Evolutionary conservation across 108 stramenopile genomes (phyloP), one percentile per base, ranked within the genome.

Genomic region (Discostella stelligeroides): DNA sequence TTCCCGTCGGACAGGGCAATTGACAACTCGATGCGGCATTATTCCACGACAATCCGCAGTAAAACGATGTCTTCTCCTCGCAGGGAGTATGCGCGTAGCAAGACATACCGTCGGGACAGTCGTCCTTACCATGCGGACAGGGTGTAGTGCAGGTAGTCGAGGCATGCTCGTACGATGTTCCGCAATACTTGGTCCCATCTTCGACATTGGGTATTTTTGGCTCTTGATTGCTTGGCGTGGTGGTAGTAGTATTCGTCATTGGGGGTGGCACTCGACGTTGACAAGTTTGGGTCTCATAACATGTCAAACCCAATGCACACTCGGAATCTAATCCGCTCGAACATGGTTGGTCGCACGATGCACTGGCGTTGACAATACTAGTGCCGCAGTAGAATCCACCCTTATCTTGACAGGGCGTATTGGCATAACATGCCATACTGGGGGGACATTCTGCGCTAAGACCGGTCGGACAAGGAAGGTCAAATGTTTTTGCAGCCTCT

Each of bases 1-100:
- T 80, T 12, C 79, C 79, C 28, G 55, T 50, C 15, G 79, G 79
- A 60, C 79, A 80, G 53, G 79, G 72, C 24, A 61, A 73, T 25
- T 50, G 53, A 53, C 79, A 80, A 45, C 72, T 73, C 40, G 61
- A 63, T 3, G 79, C 79, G 29, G 79, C 79, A 60, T 80, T 80
- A 60, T 80, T 80, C 79, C 79, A 80, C 12, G 61, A 63, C 17
- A 80, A 53, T 3, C 79, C 79, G 38, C 79, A 80, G 30, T 68
- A 80, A 49, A 80, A 80, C 14, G 79, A 68, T 17, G 60, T 65
- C 41, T 51, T 69, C 67, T 80, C 79, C 53, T 66, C 72, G 43
- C 79, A 80, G n/a, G 79, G 79, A 45, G 79, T 80, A 28, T 73
- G 72, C 34, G 66, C 45, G 43, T 80, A 80, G 63, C 79, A 80